phyloP scores from a whole-genome alignment of 768 basidiomycete species.

The Phallus indusiatus region DNA sequence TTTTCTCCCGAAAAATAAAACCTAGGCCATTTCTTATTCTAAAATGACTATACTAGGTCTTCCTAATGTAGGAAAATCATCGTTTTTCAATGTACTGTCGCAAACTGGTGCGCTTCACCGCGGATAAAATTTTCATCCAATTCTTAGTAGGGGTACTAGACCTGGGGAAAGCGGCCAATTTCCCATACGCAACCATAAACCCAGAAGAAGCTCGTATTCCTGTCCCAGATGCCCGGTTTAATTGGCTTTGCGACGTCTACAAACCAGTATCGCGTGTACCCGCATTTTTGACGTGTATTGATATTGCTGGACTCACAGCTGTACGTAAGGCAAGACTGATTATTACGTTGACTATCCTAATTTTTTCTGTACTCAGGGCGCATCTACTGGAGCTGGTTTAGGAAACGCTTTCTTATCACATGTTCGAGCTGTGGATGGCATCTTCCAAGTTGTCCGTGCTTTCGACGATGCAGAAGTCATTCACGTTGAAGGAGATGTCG shows the following conservation, averaged over 20 bases:
- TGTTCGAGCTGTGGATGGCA: slow-evolving; percentile 96
- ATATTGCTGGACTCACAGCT: slow-evolving; percentile 96
- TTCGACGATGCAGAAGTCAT: slow-evolving; percentile 99
- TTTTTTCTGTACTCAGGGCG: slow-evolving; percentile 48
- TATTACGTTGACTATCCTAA: not conserved
- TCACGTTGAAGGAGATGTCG: slow-evolving; percentile 97
- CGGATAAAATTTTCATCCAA: slow-evolving; percentile 9
- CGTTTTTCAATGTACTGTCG: slow-evolving; percentile 97
- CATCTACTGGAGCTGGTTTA: slow-evolving; percentile 94
- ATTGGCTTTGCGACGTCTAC: slow-evolving; percentile 87
- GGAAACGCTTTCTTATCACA: slow-evolving; percentile 97
- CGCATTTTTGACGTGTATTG: slow-evolving; percentile 94
- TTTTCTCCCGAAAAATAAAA: slow-evolving; percentile 9
- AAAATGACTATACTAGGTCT: slow-evolving; percentile 42
- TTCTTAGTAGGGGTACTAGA: slow-evolving; percentile 32
- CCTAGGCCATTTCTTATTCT: not conserved
- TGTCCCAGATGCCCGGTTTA: slow-evolving; percentile 88
- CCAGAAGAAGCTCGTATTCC: slow-evolving; percentile 79
- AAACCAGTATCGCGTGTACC: slow-evolving; percentile 85
- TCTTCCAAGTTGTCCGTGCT: slow-evolving; percentile 96
- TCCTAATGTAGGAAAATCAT: slow-evolving; percentile 97
- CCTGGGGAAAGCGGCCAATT: slow-evolving; percentile 93
- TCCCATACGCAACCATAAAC: slow-evolving; percentile 90
- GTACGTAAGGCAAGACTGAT: slow-evolving; percentile 30
- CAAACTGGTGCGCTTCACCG: slow-evolving; percentile 56